Percentiles rank a stretch among this genome's conserved stretches.
Conservation (phyloP, 371 early-diverging fungal genomes). For the Chytridium lagenaria region DNA sequence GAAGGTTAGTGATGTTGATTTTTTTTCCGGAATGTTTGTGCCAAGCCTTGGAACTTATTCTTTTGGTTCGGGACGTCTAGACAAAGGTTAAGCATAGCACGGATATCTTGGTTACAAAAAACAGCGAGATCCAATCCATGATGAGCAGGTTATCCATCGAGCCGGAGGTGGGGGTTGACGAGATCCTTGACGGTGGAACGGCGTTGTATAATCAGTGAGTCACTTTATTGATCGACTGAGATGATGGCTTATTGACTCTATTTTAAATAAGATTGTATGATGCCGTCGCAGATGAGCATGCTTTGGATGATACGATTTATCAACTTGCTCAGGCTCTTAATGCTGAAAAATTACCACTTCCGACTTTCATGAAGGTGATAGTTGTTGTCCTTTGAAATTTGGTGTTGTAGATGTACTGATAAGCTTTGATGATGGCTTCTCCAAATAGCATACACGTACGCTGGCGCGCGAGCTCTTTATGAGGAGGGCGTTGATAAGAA, state of each 20-base stretch:
- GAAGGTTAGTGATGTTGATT: constrained; percentile 26
- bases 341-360: constrained; percentile 49
- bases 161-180: constrained; percentile 74
- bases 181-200: constrained; percentile 66
- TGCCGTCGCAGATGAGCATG: constrained; percentile 85
- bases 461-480: constrained; percentile 87
- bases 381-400: too few relatives aligned
- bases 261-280: constrained; percentile 70
- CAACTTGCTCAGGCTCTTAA: constrained; percentile 78
- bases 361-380: constrained; percentile 48
- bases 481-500: constrained; percentile 81
- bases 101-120: constrained; percentile 62
- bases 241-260: neutral
- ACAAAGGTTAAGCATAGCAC: constrained; percentile 66
- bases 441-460: constrained; percentile 68
- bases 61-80: too few relatives aligned
- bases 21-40: neutral
- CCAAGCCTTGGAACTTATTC: too few relatives aligned
- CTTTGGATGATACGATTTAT: constrained; percentile 90
- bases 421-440: neutral
- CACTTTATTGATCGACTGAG: neutral
- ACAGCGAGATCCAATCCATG: constrained; percentile 59
- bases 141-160: constrained; percentile 59
- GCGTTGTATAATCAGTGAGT: constrained; percentile 79
- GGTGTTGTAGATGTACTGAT: neutral